These are phyloP conservation scores for Cunninghamia lanceolata DNA, from an alignment of 75 land plant species.

Conservation along the genomic window DNA sequence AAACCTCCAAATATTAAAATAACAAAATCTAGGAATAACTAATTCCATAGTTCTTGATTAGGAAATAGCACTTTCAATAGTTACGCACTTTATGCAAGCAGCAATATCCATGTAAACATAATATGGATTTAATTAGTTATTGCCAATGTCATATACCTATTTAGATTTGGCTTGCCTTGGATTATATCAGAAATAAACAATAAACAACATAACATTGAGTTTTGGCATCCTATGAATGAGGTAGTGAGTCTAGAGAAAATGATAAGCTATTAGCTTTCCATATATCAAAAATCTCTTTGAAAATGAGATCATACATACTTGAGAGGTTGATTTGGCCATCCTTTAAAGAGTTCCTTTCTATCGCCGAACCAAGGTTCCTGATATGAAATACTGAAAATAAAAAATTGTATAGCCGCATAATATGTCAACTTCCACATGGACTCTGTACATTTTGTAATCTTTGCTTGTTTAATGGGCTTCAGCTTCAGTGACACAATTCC, in stretches of 20 bases:
- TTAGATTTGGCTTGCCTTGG: not conserved
- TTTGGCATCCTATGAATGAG: not conserved
- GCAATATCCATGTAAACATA: not conserved
- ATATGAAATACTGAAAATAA: slow-evolving; percentile 34
- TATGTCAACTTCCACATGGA: slow-evolving; percentile 87
- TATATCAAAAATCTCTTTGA: not conserved
- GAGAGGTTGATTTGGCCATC: slow-evolving; percentile 75
- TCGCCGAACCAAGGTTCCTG: slow-evolving; percentile 77
- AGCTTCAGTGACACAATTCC: slow-evolving; percentile 22
- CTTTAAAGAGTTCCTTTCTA: slow-evolving; percentile 49
- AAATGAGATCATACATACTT: slow-evolving; percentile 41
- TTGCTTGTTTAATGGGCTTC: slow-evolving; percentile 24
- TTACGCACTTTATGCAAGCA: not conserved
- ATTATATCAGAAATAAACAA: not conserved
- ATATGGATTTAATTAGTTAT: not conserved
- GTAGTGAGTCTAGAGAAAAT: slow-evolving; percentile 1
- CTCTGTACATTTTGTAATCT: slow-evolving; percentile 62
- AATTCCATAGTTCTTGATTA: not conserved
- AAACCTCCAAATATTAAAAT: not conserved
- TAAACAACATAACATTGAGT: not conserved
- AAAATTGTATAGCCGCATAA: slow-evolving; percentile 54
- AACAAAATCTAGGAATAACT: not conserved
- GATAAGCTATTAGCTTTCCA: not conserved
- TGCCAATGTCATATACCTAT: not conserved
- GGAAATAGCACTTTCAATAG: not conserved